Evolutionary conservation across 148 eudicot genomes (phyloP).

Genomic region (Rhododendron ferrugineum): DNA sequence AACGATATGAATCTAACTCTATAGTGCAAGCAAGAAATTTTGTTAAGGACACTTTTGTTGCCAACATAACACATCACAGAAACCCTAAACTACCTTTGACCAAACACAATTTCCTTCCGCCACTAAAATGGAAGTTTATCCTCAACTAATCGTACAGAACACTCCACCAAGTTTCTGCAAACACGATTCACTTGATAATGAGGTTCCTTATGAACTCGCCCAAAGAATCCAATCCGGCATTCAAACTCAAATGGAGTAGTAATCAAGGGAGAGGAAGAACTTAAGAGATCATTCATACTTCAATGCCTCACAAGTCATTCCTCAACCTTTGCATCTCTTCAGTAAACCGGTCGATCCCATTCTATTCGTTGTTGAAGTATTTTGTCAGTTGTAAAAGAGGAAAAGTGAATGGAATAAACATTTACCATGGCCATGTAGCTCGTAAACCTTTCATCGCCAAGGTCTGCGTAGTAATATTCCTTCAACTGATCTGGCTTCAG

Average conservation of each 20-base stretch:
- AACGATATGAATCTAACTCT: slow-evolving; percentile 5
- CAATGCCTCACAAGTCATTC: slow-evolving; percentile 91
- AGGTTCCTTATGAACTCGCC: slow-evolving; percentile 85
- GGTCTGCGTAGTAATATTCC: slow-evolving; percentile 83
- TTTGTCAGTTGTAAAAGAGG: slow-evolving; percentile 57
- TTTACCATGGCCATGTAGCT: slow-evolving; percentile 99
- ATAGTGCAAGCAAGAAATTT: slow-evolving; percentile 21
- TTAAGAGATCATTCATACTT: slow-evolving; percentile 85
- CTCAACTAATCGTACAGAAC: slow-evolving; percentile 55
- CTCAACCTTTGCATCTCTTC: slow-evolving; percentile 98
- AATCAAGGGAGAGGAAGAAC: slow-evolving; percentile 96
- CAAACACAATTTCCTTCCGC: slow-evolving; percentile 44
- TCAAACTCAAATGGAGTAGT: slow-evolving; percentile 47
- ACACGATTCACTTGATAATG: slow-evolving; percentile 66
- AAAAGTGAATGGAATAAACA: slow-evolving; percentile 55
- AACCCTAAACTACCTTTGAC: slow-evolving; percentile 57
- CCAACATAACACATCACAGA: slow-evolving; percentile 27
- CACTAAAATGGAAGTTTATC: slow-evolving; percentile 33
- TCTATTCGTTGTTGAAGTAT: slow-evolving; percentile 72
- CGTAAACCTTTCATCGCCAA: slow-evolving; percentile 99
- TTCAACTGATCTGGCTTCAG: slow-evolving; percentile 88
- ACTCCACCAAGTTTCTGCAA: slow-evolving; percentile 75
- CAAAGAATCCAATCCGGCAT: slow-evolving; percentile 73
- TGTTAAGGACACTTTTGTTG: slow-evolving; percentile 29
- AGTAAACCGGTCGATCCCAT: slow-evolving; percentile 59